Base-by-base conservation (phyloP, 169 alveolate species). In the Plasmodium gallinaceum region DNA sequence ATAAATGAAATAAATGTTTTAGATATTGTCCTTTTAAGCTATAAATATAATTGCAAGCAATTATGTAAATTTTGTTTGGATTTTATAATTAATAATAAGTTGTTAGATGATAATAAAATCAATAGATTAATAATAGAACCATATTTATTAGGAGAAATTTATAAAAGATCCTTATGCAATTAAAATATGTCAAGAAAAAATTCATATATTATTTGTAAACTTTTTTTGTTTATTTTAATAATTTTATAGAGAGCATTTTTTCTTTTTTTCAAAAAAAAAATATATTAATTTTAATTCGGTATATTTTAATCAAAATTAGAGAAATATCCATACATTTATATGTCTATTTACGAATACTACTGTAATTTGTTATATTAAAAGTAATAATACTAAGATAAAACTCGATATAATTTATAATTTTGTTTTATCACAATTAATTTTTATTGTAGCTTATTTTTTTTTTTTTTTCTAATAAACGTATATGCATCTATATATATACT, bases 41-140 rank as follows among this genome's bases (percentile, higher is more conserved):
- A 74, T 54, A 58, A 73, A 74, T 57, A 39, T 26, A 22, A 54
- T 18, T 74, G 74, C 3, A 57, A 74, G 12, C 88, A 74, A 51
- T 64, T 74, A 74, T 74, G 88, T 39, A 74, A 32, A 58, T 60
- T 65, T 43, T 74, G 88, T 37, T 42, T 74, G n/a, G 88, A 74
- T 74, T 74, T 60, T 74, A 57, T 74, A 8, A 57, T 60, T 20
- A 32, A 74, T 14, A 74, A 74, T 61, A 74, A 74, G 24, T 42
- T 74, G 22, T 14, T 74, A 5, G 74, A 74, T 73, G 45, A 74
- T 26, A 61, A 48, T 2, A 74, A 74, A 46, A 74, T 74, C 60
- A 74, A 74, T 26, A 42, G 58, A 3, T 61, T 74, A 6, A 61
- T 52, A 10, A 22, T 42, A 24, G 88, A 74, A n/a, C 88, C 88